phyloP scores from a whole-genome alignment of 768 basidiomycete genomes.

The Leccinum uliginosum region DNA sequence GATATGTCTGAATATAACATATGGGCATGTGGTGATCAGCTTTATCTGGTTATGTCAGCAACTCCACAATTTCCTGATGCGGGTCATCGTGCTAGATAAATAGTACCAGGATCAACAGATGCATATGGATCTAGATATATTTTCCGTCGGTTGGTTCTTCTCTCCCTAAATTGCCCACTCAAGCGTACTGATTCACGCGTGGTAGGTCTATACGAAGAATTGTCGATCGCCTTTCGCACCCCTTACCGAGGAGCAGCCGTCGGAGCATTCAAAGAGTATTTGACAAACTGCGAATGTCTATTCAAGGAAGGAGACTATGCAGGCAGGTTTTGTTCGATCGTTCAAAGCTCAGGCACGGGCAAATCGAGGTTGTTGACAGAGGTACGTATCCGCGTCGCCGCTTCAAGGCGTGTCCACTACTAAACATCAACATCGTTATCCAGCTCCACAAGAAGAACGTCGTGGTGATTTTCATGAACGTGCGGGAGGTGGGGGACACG shows the following conservation, averaged over 20 bases:
- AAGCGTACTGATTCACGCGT: neutral
- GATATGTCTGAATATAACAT: too few relatives aligned
- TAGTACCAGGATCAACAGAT: neutral
- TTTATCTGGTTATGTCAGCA: too few relatives aligned
- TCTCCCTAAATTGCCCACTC: neutral
- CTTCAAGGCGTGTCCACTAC: neutral
- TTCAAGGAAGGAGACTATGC: neutral
- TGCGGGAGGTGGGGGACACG: neutral
- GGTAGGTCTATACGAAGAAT: neutral
- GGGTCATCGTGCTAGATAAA: too few relatives aligned
- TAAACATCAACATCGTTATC: neutral
- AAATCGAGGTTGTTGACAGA: conserved; percentile 3
- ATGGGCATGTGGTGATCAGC: too few relatives aligned
- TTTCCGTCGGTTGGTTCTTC: neutral
- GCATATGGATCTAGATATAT: neutral
- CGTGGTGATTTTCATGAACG: neutral
- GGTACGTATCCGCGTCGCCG: neutral
- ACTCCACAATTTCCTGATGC: too few relatives aligned
- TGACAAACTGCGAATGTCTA: neutral
- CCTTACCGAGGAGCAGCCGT: neutral
- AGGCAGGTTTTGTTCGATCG: conserved; percentile 2
- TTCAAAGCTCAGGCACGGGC: conserved; percentile 1
- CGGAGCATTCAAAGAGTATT: conserved; percentile 7
- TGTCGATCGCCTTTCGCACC: neutral
- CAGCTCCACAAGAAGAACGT: neutral